Conservation (phyloP, 169 alveolate genomes). For the Eimeria necatrix region DNA sequence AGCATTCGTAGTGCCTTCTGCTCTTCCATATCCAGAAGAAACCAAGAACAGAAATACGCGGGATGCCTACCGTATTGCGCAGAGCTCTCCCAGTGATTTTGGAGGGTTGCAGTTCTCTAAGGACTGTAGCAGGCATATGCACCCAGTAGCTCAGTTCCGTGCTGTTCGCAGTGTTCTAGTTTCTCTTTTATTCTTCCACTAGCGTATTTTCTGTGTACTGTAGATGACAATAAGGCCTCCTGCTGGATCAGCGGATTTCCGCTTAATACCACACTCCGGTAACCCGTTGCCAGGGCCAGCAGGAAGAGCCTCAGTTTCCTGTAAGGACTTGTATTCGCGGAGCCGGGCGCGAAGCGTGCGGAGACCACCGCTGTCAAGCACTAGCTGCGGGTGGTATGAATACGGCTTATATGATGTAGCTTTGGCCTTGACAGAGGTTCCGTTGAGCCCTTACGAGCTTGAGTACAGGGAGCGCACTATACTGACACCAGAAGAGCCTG, state of each 20-base stretch:
- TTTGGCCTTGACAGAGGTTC: constrained; percentile 35
- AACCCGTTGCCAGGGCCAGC: neutral
- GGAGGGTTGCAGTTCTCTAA: too few relatives aligned
- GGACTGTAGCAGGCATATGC: too few relatives aligned
- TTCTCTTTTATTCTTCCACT: too few relatives aligned
- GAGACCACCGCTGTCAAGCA: neutral
- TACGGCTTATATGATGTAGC: constrained; percentile 51
- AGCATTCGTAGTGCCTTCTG: too few relatives aligned
- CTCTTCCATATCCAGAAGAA: too few relatives aligned
- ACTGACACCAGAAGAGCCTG: neutral
- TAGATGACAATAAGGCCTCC: too few relatives aligned
- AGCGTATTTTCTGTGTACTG: too few relatives aligned
- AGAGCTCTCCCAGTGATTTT: too few relatives aligned
- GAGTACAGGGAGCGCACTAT: constrained; percentile 59
- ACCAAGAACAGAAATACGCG: too few relatives aligned
- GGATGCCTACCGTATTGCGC: too few relatives aligned
- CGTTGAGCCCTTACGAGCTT: constrained; percentile 38
- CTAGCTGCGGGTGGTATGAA: constrained; percentile 68
- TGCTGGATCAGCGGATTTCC: neutral
- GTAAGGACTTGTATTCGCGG: constrained; percentile 32
- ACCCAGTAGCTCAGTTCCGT: too few relatives aligned
- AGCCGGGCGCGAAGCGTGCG: neutral
- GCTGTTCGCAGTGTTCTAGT: too few relatives aligned
- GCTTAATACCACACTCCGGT: neutral
- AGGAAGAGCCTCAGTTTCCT: constrained; percentile 50